Conservation (phyloP, 768 basidiomycete species). For the Lyophyllum shimeji region DNA sequence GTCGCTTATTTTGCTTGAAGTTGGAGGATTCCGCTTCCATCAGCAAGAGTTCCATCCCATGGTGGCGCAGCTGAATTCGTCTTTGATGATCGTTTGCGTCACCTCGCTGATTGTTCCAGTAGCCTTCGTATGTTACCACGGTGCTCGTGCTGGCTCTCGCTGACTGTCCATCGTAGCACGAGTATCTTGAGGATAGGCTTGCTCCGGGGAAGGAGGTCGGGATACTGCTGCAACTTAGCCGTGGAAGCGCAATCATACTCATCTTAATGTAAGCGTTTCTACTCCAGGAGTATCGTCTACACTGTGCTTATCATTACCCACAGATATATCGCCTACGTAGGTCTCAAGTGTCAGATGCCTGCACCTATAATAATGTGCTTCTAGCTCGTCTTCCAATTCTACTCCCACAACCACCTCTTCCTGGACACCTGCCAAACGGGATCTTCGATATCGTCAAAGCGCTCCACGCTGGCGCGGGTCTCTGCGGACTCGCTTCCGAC, state of each 20-base stretch:
- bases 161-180: constrained; percentile 25
- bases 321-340: constrained; percentile 30
- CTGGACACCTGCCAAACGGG: constrained; percentile 32
- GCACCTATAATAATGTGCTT: constrained; percentile 13
- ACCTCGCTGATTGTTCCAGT: constrained; percentile 68
- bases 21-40: constrained; percentile 48
- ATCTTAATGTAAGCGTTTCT: constrained; percentile 37
- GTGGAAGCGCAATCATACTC: constrained; percentile 46
- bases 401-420: constrained; percentile 48
- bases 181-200: constrained; percentile 34
- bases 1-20: constrained; percentile 17
- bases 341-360: not conserved
- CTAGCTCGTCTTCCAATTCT: constrained; percentile 54
- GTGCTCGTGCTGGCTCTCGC: constrained; percentile 7
- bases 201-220: constrained; percentile 34
- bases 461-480: constrained; percentile 13
- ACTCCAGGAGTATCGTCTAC: not conserved
- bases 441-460: constrained; percentile 17
- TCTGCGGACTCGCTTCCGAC: constrained; percentile 26
- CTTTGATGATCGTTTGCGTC: constrained; percentile 67
- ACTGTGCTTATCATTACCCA: constrained; percentile 3
- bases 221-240: constrained; percentile 44
- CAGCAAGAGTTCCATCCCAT: constrained; percentile 55
- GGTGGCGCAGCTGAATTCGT: constrained; percentile 64
- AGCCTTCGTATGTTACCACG: constrained; percentile 44